Evolutionary conservation across 768 basidiomycete genomes (phyloP).

Genomic region (Gautieria morchelliformis): DNA sequence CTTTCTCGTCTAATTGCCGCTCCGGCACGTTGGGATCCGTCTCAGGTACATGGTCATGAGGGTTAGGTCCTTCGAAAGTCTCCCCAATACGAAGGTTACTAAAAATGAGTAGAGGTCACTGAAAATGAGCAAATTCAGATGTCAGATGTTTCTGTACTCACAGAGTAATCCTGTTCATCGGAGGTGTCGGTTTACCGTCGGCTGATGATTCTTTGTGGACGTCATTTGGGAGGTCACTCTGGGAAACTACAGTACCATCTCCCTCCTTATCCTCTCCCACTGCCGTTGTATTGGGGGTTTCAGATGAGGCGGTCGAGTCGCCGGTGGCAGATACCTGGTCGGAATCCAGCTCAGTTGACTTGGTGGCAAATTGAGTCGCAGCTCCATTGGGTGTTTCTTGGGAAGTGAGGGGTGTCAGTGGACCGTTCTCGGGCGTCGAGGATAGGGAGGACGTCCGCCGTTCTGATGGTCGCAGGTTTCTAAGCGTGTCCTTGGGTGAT

Average conservation of each 20-base stretch:
- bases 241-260: neutral
- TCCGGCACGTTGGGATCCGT: slow-evolving; percentile 17
- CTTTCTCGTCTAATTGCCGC: slow-evolving; percentile 59
- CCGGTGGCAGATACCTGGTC: neutral
- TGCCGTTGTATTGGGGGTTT: neutral
- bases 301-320: neutral
- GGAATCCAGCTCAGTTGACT: neutral
- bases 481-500: neutral
- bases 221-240: neutral
- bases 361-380: neutral
- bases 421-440: slow-evolving; percentile 6
- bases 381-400: neutral
- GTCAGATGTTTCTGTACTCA: neutral
- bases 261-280: neutral
- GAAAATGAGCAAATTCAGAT: too few species aligned
- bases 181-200: neutral
- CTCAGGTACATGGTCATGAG: slow-evolving; percentile 23
- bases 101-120: neutral
- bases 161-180: neutral
- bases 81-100: slow-evolving; percentile 19
- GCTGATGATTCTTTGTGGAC: neutral
- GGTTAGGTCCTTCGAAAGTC: slow-evolving; percentile 26
- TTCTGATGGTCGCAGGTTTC: neutral
- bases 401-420: neutral
- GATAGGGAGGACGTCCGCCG: slow-evolving; percentile 14